phyloP scores from a whole-genome alignment of 129 eudicot species.

The Pseudognaphalium luteoalbum region DNA sequence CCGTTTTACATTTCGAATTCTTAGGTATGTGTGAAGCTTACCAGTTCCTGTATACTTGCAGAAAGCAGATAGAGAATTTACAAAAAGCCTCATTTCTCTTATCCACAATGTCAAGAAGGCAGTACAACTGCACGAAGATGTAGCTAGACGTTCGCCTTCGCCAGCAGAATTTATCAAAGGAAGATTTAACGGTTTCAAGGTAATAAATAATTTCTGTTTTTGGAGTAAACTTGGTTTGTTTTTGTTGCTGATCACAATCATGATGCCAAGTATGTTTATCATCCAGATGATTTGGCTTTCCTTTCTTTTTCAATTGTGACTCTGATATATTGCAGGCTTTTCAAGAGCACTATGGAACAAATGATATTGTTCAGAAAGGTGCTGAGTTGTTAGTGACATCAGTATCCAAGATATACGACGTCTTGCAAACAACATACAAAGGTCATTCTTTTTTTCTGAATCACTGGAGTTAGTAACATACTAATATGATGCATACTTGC shows the following conservation, averaged over 20 bases:
- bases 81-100: slow-evolving; percentile 49
- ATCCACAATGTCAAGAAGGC: slow-evolving; percentile 43
- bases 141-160: slow-evolving; percentile 37
- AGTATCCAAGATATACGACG: slow-evolving; percentile 64
- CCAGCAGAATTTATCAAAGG: slow-evolving; percentile 68
- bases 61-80: slow-evolving; percentile 73
- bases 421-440: slow-evolving; percentile 55
- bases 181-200: slow-evolving; percentile 78
- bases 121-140: slow-evolving; percentile 43
- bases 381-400: slow-evolving; percentile 51
- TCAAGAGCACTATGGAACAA: slow-evolving; percentile 69
- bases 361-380: slow-evolving; percentile 59
- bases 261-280: not conserved
- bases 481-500: slow-evolving; percentile 1
- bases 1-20: not conserved
- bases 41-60: slow-evolving; percentile 34
- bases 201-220: slow-evolving; percentile 23
- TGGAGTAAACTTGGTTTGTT: not conserved
- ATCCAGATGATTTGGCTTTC: slow-evolving; percentile 20
- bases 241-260: slow-evolving; percentile 18
- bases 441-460: slow-evolving; percentile 38
- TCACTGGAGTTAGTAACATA: not conserved
- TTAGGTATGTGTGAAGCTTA: not conserved
- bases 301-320: not conserved
- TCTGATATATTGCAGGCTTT: slow-evolving; percentile 50